A percentile compares a stretch with the other conserved stretches of the same genome.
phyloP scores from a whole-genome alignment of 31 red algal species.

The Porphyra umbilicalis region DNA sequence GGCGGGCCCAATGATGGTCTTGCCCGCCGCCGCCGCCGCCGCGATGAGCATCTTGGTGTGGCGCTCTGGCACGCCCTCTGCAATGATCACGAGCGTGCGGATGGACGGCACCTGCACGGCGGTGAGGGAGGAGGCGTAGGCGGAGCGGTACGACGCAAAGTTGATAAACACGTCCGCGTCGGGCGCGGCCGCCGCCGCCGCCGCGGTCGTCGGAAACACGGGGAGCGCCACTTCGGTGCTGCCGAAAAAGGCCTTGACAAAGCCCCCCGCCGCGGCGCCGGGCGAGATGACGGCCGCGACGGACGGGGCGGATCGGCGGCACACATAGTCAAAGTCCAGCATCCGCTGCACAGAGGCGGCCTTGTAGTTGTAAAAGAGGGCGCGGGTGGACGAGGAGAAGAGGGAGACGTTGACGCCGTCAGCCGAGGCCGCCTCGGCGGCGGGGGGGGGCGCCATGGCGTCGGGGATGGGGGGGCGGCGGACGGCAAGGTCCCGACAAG shows the following conservation, averaged over 20 bases:
- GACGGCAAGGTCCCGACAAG: too few relatives aligned
- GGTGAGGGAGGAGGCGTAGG: slow-evolving; percentile 54
- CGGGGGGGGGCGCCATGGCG: background rate
- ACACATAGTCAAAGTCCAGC: slow-evolving; percentile 99
- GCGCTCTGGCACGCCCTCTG: slow-evolving; percentile 94
- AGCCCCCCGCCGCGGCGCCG: slow-evolving; percentile 69
- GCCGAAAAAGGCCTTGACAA: slow-evolving; percentile 97
- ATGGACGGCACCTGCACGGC: slow-evolving; percentile 64
- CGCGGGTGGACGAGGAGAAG: slow-evolving; percentile 65
- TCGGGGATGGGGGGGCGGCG: too few relatives aligned
- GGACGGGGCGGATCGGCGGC: slow-evolving; percentile 49
- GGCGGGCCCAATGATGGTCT: slow-evolving; percentile 98
- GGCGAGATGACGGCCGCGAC: slow-evolving; percentile 89
- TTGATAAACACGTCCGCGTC: slow-evolving; percentile 89
- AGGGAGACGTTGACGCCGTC: slow-evolving; percentile 5
- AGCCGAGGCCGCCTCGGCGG: background rate
- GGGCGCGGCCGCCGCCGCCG: slow-evolving; percentile 51
- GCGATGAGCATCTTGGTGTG: slow-evolving; percentile 72
- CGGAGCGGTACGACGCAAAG: slow-evolving; percentile 91
- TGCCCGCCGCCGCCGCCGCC: slow-evolving; percentile 24
- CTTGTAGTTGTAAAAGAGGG: slow-evolving; percentile 97
- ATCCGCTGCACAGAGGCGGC: slow-evolving; percentile 85
- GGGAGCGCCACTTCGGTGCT: slow-evolving; percentile 84
- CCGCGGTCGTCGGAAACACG: slow-evolving; percentile 71
- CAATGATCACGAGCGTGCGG: slow-evolving; percentile 86